These are phyloP conservation scores for Pseudocercospora vitis DNA, from an alignment of 2,329 filamentous ascomycete species.

Conservation along the genomic window DNA sequence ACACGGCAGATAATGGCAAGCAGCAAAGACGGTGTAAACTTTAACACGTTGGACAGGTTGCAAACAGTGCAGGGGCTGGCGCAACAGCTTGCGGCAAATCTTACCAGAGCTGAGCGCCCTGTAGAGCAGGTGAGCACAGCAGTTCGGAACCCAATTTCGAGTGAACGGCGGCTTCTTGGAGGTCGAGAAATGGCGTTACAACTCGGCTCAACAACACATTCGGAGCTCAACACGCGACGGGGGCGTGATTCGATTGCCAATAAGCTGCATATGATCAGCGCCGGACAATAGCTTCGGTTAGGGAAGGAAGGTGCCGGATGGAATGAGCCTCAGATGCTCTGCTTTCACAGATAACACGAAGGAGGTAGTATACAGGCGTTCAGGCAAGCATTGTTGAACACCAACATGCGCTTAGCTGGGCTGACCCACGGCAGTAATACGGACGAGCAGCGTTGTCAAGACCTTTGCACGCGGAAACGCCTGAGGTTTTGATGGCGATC, in stretches of 20 bases:
- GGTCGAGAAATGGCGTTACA: neutral
- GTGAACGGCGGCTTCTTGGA: neutral
- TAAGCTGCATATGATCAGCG: neutral
- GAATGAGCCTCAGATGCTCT: neutral
- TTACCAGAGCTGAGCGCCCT: neutral
- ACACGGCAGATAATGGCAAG: neutral
- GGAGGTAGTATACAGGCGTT: neutral
- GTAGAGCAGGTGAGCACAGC: neutral
- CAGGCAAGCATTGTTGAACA: constrained; percentile 3
- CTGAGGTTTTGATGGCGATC: neutral
- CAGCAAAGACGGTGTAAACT: neutral
- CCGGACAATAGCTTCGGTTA: neutral
- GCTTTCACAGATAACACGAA: neutral
- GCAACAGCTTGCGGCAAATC: neutral
- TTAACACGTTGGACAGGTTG: neutral
- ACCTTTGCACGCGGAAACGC: neutral
- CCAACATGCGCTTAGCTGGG: neutral
- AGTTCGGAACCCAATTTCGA: neutral
- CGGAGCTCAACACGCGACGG: neutral
- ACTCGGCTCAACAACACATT: constrained; percentile 1
- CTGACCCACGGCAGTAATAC: neutral
- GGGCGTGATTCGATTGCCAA: neutral
- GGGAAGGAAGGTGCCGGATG: neutral
- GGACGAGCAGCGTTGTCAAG: neutral
- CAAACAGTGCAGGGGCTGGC: neutral